Percentiles rank a stretch among this genome's conserved stretches.
Conservation (phyloP, 176 grass and related monocot species). For the Eragrostis nindensis region DNA sequence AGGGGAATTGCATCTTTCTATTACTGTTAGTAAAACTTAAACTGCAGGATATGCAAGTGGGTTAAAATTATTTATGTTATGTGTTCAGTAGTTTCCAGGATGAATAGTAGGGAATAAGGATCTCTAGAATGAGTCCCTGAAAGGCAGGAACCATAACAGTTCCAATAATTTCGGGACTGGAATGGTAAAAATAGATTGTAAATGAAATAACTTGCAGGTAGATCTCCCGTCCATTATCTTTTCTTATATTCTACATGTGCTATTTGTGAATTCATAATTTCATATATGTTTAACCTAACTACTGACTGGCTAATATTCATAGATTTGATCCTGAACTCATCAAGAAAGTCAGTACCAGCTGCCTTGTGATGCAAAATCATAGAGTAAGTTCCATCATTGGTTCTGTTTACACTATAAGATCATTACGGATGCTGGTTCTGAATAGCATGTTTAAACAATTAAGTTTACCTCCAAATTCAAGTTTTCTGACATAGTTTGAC, state of each 20-base stretch:
- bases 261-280: too few species aligned
- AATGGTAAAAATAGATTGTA: too few species aligned
- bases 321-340: slow-evolving; percentile 74
- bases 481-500: slow-evolving; percentile 41
- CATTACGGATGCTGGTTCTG: neutral
- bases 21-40: neutral
- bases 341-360: slow-evolving; percentile 77
- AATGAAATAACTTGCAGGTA: neutral
- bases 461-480: neutral
- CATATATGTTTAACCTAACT: too few species aligned
- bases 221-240: too few species aligned
- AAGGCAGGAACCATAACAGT: neutral
- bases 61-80: neutral
- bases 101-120: neutral
- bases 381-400: slow-evolving; percentile 45
- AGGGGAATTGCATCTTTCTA: neutral
- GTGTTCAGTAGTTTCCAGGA: slow-evolving; percentile 3
- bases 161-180: too few species aligned
- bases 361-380: slow-evolving; percentile 96
- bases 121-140: neutral
- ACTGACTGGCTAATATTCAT: slow-evolving; percentile 22
- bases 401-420: neutral
- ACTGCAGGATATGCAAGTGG: neutral
- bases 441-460: slow-evolving; percentile 5
- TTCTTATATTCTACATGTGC: too few species aligned